These are phyloP conservation scores for Dothideomycetes sp. DNA, from an alignment of 2,329 filamentous ascomycete species.

Conservation along the genomic window DNA sequence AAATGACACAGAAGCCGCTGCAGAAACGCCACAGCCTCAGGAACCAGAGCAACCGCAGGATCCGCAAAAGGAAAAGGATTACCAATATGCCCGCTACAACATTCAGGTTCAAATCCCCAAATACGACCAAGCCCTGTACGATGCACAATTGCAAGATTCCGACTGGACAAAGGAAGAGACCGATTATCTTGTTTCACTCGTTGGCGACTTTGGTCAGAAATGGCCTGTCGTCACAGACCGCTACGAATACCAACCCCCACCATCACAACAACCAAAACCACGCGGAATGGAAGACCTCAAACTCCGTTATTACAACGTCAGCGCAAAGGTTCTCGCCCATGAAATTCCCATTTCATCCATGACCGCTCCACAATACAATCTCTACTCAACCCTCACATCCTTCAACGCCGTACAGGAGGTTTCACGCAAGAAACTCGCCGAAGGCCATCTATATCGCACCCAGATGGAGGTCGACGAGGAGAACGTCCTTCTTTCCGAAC, in stretches of 20 bases:
- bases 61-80: conserved; percentile 37
- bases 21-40: too few species aligned
- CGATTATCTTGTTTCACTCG: conserved; percentile 73
- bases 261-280: conserved; percentile 27
- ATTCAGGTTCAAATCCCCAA: conserved; percentile 66
- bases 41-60: conserved; percentile 28
- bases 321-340: conserved; percentile 70
- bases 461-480: conserved; percentile 89
- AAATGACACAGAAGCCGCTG: conserved; percentile 18
- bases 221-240: conserved; percentile 91
- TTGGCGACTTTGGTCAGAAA: conserved; percentile 70
- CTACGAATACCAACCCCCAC: conserved; percentile 60
- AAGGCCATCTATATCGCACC: conserved; percentile 66
- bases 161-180: conserved; percentile 93
- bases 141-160: conserved; percentile 58
- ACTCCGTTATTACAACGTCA: conserved; percentile 78
- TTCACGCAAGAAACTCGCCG: conserved; percentile 74
- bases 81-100: conserved; percentile 77
- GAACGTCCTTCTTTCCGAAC: conserved; percentile 76
- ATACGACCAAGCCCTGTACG: conserved; percentile 84
- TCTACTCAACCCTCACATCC: conserved; percentile 76
- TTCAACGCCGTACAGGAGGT: conserved; percentile 76
- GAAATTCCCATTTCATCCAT: conserved; percentile 77
- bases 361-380: conserved; percentile 72
- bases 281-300: conserved; percentile 87